Base-by-base conservation (phyloP, 805 yeast genomes). In the Teunomyces barrocoloradensis region DNA sequence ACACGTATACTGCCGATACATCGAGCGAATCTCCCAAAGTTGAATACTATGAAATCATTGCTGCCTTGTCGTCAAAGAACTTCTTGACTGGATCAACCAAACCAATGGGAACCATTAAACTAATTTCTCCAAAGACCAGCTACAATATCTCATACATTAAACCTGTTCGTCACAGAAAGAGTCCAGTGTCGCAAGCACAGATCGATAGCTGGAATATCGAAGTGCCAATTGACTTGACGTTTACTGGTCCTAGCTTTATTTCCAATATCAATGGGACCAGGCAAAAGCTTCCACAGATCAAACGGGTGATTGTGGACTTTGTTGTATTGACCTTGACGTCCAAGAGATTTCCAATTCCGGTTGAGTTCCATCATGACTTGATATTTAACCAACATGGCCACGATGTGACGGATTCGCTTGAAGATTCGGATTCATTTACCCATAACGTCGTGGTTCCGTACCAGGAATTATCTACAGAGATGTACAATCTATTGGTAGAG, bases 281-380 rank as follows among this genome's bases (percentile, higher is more conserved):
- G 17, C 9, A 21, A 18, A 55, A 57, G 30, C 51, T 48, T 5
- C 66, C 68, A 1, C 58, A 58, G 30, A 49, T 65, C 39, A 62
- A 57, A 33, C 12, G 42, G 1, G 50, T 61, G 7, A 29, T 37
- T 2, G 61, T 64, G 2, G 74, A 69, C 34, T 57, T 72, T 23
- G 63, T 62, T 3, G 73, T 61, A 1, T 43, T 64, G 28, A 65
- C 74, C 17, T 50, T 65, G 13, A 54, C 61, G 37, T 65, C 75
- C 1, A 58, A 61, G 11, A 59, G 63, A 42, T 52, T 55, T 21
- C 66, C 72, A 2, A 66, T 72, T 10, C 75, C 77, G 1, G 45
- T 72, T 7, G 77, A 71, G 53, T 47, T 72, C 25, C 59, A 63
- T 46, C 73, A 70, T 50, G 73, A 66, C 36, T 56, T 66, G 13